Base-by-base conservation (phyloP, 805 yeast genomes). In the Jamesozyma hellenica region DNA sequence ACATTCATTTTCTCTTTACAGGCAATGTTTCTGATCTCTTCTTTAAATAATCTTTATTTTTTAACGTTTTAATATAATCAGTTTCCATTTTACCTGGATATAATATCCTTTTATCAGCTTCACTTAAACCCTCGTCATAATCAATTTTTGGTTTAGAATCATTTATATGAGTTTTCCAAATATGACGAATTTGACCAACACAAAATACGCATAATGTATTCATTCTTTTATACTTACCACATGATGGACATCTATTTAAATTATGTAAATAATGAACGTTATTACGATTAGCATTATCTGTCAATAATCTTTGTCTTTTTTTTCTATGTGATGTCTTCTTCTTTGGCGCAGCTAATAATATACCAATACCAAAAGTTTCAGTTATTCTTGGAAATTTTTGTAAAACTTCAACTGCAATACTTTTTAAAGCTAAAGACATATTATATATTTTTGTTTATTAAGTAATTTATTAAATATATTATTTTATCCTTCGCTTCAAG, bases 121-220 rank as follows among this genome's bases (percentile, higher is more conserved):
- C 72, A 48, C 77, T 75, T 34, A 70, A 44, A 14, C 52, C 53
- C 42, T 48, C 32, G 48, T 50, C 29, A 1, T 4, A 3, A 9
- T 12, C 32, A 34, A 42, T 43, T 46, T 55, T 40, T 15, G 10
- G 12, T 42, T 48, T 45, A 47, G 52, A 45, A 34, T 42, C 48
- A 42, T 46, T 45, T 13, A 56, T 53, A 42, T 53, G 60, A 23
- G 52, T 56, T 50, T 75, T 80, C 84, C 95, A 85, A 33, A 81
- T 68, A 42, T 72, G 67, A 58, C 76, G 79, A 55, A 92, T 82
- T 57, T 87, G 87, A 26, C 72, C 75, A 42, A 85, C 88, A 66
- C 98, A 90, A 55, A 82, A 75, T 94, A 86, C 85, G 64, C 98
- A 90, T 52, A 90, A 69, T 42, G 87, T 78, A 61, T 92, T 95